Conservation (phyloP, 352 stramenopile species). For the Pythium vanterpoolii region DNA sequence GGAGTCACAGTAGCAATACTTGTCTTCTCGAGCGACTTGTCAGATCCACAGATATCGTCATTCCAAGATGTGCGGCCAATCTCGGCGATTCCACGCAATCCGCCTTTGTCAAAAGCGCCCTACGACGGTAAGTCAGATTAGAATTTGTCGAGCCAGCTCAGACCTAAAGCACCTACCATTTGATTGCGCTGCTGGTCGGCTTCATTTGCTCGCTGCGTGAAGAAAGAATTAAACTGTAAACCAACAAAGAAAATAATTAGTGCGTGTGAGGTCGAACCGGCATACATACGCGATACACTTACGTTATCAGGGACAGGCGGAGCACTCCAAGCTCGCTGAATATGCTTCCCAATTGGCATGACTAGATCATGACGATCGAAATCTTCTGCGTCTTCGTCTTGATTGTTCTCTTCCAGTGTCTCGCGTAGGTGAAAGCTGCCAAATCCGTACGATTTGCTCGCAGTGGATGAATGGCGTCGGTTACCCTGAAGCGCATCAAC, state of each 20-base stretch:
- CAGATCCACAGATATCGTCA: not conserved
- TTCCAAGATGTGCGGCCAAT: conserved; percentile 6
- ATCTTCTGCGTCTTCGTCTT: conserved; percentile 23
- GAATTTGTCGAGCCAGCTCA: not conserved
- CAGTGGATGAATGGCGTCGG: conserved; percentile 4
- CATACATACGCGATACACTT: conserved; percentile 5
- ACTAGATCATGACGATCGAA: conserved; percentile 17
- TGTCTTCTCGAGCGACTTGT: conserved; percentile 17
- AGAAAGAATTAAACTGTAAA: conserved; percentile 16
- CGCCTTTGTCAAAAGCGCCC: not conserved
- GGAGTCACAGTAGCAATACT: conserved; percentile 23
- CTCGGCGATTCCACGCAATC: conserved; percentile 7
- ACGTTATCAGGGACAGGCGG: conserved; percentile 39
- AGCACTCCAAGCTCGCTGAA: conserved; percentile 47
- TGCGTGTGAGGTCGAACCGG: not conserved
- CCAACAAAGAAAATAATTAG: not conserved
- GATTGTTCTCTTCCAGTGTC: conserved; percentile 26
- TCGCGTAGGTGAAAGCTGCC: conserved; percentile 14
- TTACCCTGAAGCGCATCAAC: conserved; percentile 2
- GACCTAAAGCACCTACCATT: not conserved
- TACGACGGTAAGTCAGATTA: not conserved
- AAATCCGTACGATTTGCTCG: conserved; percentile 3
- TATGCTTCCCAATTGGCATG: conserved; percentile 23
- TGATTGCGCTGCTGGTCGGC: not conserved
- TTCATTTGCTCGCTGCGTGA: not conserved